Evolutionary conservation across 495 filamentous ascomycete genomes (phyloP).

Genomic region (Tetracladium setigerum): DNA sequence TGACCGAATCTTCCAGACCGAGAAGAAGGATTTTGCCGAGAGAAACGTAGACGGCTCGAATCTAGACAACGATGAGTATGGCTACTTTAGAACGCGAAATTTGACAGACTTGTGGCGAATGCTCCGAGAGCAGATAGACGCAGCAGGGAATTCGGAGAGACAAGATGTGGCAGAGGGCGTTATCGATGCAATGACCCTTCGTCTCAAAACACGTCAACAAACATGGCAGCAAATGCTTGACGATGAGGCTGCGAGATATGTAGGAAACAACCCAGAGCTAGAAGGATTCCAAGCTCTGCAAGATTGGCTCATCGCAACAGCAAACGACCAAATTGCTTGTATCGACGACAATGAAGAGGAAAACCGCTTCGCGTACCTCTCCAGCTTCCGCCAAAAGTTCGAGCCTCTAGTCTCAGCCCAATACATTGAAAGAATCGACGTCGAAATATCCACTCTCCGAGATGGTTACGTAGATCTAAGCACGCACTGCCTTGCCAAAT

Average conservation of each 20-base stretch:
- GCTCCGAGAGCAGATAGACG: constrained; percentile 82
- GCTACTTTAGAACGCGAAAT: constrained; percentile 81
- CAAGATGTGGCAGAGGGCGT: constrained; percentile 87
- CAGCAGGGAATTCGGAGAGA: constrained; percentile 71
- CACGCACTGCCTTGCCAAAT: constrained; percentile 80
- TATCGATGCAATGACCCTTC: constrained; percentile 86
- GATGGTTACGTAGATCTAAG: constrained; percentile 92
- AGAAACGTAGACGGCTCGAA: constrained; percentile 62
- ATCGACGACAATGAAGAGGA: constrained; percentile 82
- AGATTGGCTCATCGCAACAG: constrained; percentile 93
- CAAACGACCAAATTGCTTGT: constrained; percentile 96
- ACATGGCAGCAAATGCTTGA: constrained; percentile 83
- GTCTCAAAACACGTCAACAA: constrained; percentile 70
- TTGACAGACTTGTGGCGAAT: constrained; percentile 95
- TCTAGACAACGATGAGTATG: constrained; percentile 77
- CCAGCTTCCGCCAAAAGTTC: constrained; percentile 72
- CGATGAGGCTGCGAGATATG: constrained; percentile 71
- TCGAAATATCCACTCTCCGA: constrained; percentile 64
- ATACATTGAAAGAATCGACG: constrained; percentile 65
- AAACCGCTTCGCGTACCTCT: constrained; percentile 65
- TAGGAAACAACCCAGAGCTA: constrained; percentile 49
- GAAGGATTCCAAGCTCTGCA: constrained; percentile 78
- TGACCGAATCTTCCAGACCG: constrained; percentile 75
- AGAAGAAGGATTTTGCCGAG: constrained; percentile 70
- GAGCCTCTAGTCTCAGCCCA: constrained; percentile 68